Evolutionary conservation across 1,139 yeast genomes (phyloP), one percentile per base, ranked within the genome.

Genomic region (Sugiyamaella sp.): DNA sequence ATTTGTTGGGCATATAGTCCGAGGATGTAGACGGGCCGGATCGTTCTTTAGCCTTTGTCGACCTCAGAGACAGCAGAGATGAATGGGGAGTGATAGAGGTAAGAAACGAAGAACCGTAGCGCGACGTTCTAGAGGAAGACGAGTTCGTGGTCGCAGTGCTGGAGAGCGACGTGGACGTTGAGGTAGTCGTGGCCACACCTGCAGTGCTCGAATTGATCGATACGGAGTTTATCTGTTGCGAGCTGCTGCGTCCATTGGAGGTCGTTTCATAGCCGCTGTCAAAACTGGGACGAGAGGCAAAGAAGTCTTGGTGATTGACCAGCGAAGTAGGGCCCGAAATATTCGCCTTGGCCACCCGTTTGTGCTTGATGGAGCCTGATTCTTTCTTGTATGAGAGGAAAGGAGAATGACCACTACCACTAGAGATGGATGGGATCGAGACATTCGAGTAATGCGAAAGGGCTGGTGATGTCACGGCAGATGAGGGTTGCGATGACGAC

Each of bases 241-340:
- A 24, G 29, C 37, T 27, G 33, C 49, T 40, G n/a, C 32, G 25
- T 32, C 39, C 24, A 29, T 44, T 40, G n/a, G 20, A n/a, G 17
- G 24, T 39, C 19, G 42, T 27, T 27, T 33, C 43, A 33, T 44
- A 38, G 20, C 33, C 27, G 51, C 54, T 47, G 35, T 49, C 48
- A 21, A 50, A 25, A 44, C 60, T 57, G 29, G 55, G 55, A 1
- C 52, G 41, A 25, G 51, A 38, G 8, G 61, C 54, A 49, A 63
- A 61, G 49, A 55, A 63, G 12, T 59, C 63, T 14, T 57, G 59
- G 10, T 62, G 59, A 39, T 65, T 61, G n/a, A 60, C 61, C 17
- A 59, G 22, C 3, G 57, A 55, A 0, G 63, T 60, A 1, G 68
- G 68, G n/a, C 55, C 56, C 3, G 68, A 64, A 32, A 66, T 66